Evolutionary conservation across 768 basidiomycete genomes (phyloP).

Genomic region (Artomyces pyxidatus): DNA sequence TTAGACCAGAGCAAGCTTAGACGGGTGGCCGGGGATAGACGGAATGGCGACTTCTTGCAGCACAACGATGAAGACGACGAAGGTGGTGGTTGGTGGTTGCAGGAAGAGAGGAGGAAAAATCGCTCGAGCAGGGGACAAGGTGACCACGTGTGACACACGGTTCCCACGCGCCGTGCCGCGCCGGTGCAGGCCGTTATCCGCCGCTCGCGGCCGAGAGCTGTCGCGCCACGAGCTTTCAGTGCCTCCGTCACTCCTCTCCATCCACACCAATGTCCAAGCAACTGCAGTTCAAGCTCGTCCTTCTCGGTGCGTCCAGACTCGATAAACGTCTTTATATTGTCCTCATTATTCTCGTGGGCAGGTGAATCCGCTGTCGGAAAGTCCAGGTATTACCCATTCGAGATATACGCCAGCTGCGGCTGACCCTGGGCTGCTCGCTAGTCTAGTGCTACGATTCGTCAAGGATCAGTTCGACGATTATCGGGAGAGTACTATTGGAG

Average conservation of each 20-base stretch:
- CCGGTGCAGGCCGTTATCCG: conserved; percentile 17
- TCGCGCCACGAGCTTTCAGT: conserved; percentile 18
- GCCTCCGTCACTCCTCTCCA: conserved; percentile 23
- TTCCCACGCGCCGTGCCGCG: background rate
- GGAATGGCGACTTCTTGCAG: background rate
- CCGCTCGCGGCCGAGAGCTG: conserved; percentile 12
- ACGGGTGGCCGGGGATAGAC: background rate
- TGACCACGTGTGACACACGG: no score
- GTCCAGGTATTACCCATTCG: conserved; percentile 54
- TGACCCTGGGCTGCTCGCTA: conserved; percentile 29
- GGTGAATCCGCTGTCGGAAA: conserved; percentile 98
- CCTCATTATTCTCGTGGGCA: conserved; percentile 25
- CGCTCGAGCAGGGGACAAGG: no score
- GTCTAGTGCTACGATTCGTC: conserved; percentile 92
- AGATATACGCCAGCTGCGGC: conserved; percentile 14
- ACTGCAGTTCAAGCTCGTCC: conserved; percentile 93
- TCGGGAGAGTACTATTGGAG: conserved; percentile 90
- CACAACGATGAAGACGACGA: no score
- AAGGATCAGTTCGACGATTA: conserved; percentile 96
- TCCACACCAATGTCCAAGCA: conserved; percentile 79
- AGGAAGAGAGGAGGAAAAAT: no score
- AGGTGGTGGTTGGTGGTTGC: no score
- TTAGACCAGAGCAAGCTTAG: background rate
- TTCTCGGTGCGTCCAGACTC: conserved; percentile 76
- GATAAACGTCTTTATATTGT: no score